phyloP scores from a whole-genome alignment of 2,329 filamentous ascomycete species.

The Aspergillus pseudoterreus region DNA sequence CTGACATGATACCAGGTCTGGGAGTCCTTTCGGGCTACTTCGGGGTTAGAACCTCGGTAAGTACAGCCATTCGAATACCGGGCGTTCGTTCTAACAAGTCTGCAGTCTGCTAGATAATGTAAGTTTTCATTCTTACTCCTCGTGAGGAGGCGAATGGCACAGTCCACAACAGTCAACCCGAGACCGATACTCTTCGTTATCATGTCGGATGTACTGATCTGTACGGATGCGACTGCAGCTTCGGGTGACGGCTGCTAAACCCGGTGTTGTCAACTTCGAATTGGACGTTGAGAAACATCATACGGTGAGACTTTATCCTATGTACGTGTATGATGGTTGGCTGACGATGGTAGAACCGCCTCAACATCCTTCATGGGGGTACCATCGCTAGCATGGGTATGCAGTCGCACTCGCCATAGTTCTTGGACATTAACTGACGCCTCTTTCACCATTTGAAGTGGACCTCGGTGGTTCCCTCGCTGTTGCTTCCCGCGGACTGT shows the following conservation, averaged over 20 bases:
- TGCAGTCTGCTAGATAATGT: conserved; percentile 38
- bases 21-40: conserved; percentile 80
- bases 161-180: neutral
- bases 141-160: neutral
- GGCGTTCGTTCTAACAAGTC: neutral
- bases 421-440: neutral
- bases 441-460: conserved; percentile 37
- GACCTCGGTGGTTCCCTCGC: conserved; percentile 65
- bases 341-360: conserved; percentile 51
- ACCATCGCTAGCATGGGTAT: conserved; percentile 61
- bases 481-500: conserved; percentile 62
- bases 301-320: conserved; percentile 46
- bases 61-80: conserved; percentile 12
- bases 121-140: conserved; percentile 15
- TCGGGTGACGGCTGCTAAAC: conserved; percentile 56
- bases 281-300: conserved; percentile 63
- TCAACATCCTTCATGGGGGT: conserved; percentile 64
- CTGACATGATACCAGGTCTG: conserved; percentile 58
- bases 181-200: neutral
- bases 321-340: neutral
- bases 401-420: conserved; percentile 1
- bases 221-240: conserved; percentile 43
- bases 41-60: conserved; percentile 84
- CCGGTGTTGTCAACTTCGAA: conserved; percentile 62
- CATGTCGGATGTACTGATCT: conserved; percentile 7